phyloP scores from a whole-genome alignment of 2,329 filamentous ascomycete species.

The Fusarium multiceps region DNA sequence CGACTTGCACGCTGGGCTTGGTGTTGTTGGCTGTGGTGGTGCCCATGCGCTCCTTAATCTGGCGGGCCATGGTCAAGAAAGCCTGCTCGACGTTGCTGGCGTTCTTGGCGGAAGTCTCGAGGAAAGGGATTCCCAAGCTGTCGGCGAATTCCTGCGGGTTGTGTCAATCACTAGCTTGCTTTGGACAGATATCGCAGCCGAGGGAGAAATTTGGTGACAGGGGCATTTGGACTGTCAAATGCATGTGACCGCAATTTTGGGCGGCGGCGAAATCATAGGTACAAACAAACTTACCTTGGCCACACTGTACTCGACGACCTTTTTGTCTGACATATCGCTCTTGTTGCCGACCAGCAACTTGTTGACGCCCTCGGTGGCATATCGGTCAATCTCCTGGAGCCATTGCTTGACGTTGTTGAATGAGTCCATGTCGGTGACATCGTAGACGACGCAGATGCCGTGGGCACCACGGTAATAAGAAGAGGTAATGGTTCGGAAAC shows the following conservation, averaged over 20 bases:
- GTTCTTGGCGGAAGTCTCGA: slow-evolving; percentile 99
- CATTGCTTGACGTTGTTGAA: slow-evolving; percentile 99
- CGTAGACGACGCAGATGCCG: slow-evolving; percentile 99
- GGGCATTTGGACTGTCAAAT: slow-evolving; percentile 17
- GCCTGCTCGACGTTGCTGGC: slow-evolving; percentile 99
- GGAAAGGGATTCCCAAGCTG: slow-evolving; percentile 98
- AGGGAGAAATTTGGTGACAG: slow-evolving; percentile 20
- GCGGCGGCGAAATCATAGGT: slow-evolving; percentile 5
- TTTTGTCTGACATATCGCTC: slow-evolving; percentile 99
- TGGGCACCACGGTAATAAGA: slow-evolving; percentile 99
- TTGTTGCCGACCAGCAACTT: slow-evolving; percentile 99
- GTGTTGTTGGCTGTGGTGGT: slow-evolving; percentile 95
- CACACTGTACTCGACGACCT: slow-evolving; percentile 99
- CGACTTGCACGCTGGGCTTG: slow-evolving; percentile 97
- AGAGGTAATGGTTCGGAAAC: slow-evolving; percentile 99
- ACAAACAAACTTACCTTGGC: slow-evolving; percentile 79
- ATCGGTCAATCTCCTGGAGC: slow-evolving; percentile 99
- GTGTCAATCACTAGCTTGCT: slow-evolving; percentile 34
- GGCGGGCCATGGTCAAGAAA: slow-evolving; percentile 99
- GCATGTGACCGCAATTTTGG: slow-evolving; percentile 36
- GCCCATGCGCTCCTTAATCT: slow-evolving; percentile 99
- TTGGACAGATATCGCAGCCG: slow-evolving; percentile 1
- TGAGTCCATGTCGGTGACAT: slow-evolving; percentile 99
- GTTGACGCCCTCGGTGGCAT: slow-evolving; percentile 99
- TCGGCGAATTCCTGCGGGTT: slow-evolving; percentile 89